These are phyloP conservation scores for Naganishia antarctica DNA, from an alignment of 768 basidiomycete genomes.

Conservation along the genomic window DNA sequence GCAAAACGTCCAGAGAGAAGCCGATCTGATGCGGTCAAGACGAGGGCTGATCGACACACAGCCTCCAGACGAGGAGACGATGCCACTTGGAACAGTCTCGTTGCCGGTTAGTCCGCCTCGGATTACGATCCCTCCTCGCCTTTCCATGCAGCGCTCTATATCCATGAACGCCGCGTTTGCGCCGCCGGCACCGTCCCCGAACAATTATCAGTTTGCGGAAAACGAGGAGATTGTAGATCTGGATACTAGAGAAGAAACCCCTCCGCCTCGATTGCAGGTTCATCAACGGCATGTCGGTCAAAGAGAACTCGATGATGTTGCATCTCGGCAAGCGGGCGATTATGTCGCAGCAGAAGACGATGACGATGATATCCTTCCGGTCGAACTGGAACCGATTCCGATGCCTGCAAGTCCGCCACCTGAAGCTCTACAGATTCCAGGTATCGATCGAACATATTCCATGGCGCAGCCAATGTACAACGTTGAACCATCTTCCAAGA, in stretches of 20 bases:
- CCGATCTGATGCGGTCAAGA: not conserved
- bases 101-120: not conserved
- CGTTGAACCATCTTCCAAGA: not conserved
- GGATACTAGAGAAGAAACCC: slow-evolving; percentile 7
- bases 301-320: not conserved
- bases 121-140: slow-evolving; percentile 1
- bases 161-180: not conserved
- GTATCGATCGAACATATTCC: slow-evolving; percentile 8
- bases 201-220: not conserved
- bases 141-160: not conserved
- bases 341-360: not conserved
- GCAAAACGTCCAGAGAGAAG: not conserved
- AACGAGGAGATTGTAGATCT: slow-evolving; percentile 9
- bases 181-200: not conserved
- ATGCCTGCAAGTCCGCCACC: slow-evolving; percentile 13
- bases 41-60: slow-evolving; percentile 7
- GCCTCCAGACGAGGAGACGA: not conserved
- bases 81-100: not conserved
- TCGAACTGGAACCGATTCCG: not conserved
- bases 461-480: slow-evolving; percentile 6
- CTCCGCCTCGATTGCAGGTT: not conserved
- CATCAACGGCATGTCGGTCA: not conserved
- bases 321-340: not conserved
- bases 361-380: slow-evolving; percentile 12
- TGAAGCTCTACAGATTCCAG: not conserved